These are phyloP conservation scores for Neurospora hispaniola DNA, from an alignment of 495 filamentous ascomycete species.

Conservation along the genomic window DNA sequence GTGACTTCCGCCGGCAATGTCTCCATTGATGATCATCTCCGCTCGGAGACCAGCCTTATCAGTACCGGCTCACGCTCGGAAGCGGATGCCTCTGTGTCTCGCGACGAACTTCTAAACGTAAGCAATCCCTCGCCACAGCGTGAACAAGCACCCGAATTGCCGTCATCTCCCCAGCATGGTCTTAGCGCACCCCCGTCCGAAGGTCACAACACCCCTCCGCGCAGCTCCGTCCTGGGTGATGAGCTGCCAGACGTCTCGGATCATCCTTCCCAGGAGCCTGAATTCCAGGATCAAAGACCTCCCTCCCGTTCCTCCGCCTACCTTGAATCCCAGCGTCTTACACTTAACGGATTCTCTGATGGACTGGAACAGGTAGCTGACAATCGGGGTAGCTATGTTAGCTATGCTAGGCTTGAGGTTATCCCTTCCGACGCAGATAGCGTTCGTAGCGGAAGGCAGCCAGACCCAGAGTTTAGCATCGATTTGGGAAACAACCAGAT, in stretches of 20 bases:
- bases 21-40: constrained; percentile 16
- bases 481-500: constrained; percentile 17
- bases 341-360: constrained; percentile 20
- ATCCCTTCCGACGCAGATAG: constrained; percentile 24
- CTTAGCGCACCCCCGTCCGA: constrained; percentile 1
- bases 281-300: background rate
- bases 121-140: constrained; percentile 23
- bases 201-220: background rate
- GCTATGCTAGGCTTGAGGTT: constrained; percentile 9
- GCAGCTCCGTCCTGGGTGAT: background rate
- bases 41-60: constrained; percentile 14
- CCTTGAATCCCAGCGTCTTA: constrained; percentile 17
- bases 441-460: constrained; percentile 29
- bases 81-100: constrained; percentile 9
- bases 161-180: background rate
- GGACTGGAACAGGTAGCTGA: constrained; percentile 1
- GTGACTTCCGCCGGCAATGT: background rate
- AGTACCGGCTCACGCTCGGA: constrained; percentile 18
- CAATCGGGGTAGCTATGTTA: constrained; percentile 2
- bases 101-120: constrained; percentile 3
- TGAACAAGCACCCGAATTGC: constrained; percentile 12
- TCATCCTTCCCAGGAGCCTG: background rate
- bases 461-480: constrained; percentile 22
- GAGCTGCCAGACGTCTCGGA: background rate
- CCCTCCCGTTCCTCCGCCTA: background rate